These are phyloP conservation scores for Penicillium italicum DNA, from an alignment of 2,329 filamentous ascomycete genomes.

Conservation along the genomic window DNA sequence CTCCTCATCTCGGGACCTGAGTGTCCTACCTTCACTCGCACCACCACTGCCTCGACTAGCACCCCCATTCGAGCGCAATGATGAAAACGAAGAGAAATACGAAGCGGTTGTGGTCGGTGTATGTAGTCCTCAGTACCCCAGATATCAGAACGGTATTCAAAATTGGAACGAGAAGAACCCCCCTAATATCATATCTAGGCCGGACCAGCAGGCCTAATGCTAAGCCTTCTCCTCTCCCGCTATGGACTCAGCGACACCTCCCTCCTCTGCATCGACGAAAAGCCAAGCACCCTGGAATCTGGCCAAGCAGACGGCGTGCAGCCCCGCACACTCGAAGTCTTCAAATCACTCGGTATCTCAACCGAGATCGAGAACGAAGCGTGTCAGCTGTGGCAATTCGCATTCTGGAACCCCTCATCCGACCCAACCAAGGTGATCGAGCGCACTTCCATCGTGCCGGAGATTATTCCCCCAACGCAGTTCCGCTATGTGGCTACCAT, in stretches of 20 bases:
- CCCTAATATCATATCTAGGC: constrained; percentile 16
- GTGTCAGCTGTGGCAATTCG: constrained; percentile 45
- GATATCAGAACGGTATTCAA: neutral
- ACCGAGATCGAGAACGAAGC: constrained; percentile 39
- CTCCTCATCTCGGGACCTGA: constrained; percentile 34
- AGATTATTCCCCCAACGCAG: constrained; percentile 61
- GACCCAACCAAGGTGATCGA: constrained; percentile 52
- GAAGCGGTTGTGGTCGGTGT: constrained; percentile 42
- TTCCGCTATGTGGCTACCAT: constrained; percentile 68
- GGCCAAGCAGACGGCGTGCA: constrained; percentile 45
- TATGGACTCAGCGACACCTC: constrained; percentile 41
- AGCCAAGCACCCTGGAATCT: constrained; percentile 35
- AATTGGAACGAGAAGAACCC: neutral
- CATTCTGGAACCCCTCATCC: constrained; percentile 64
- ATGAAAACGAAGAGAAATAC: constrained; percentile 29
- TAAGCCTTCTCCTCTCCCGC: constrained; percentile 42
- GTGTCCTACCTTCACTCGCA: constrained; percentile 37
- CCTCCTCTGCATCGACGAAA: constrained; percentile 43
- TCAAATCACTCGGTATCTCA: constrained; percentile 40
- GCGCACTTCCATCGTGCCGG: constrained; percentile 53
- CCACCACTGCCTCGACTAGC: constrained; percentile 35
- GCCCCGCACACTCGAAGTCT: constrained; percentile 42
- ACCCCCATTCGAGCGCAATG: constrained; percentile 16
- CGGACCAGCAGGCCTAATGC: constrained; percentile 44
- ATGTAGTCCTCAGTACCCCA: neutral